Percentiles rank a stretch among this genome's conserved stretches.
Conservation (phyloP, 495 filamentous ascomycete species). For the Annulohypoxylon maeteangense region DNA sequence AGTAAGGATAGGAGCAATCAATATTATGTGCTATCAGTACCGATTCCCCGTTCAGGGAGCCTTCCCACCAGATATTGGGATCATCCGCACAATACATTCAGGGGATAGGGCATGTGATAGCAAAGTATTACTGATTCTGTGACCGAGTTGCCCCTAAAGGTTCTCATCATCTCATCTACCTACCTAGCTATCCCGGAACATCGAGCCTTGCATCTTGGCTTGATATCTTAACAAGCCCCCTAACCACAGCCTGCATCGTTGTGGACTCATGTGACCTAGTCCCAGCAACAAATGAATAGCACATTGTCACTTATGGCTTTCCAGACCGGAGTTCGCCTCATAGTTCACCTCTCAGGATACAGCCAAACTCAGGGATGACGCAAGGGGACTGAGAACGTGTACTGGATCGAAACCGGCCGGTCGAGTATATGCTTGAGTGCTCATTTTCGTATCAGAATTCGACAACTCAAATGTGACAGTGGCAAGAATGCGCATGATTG, state of each 20-base stretch:
- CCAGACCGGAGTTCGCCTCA: neutral
- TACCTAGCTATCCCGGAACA: neutral
- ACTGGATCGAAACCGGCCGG: neutral
- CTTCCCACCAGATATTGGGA: constrained; percentile 10
- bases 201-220: neutral
- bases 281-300: neutral
- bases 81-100: neutral
- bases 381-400: constrained; percentile 9
- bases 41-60: constrained; percentile 11
- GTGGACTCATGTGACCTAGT: constrained; percentile 10
- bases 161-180: neutral
- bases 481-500: neutral
- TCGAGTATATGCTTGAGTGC: neutral
- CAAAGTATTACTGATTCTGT: neutral
- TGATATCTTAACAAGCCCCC: neutral
- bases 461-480: neutral
- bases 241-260: neutral
- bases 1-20: neutral
- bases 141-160: neutral
- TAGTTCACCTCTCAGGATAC: neutral
- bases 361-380: constrained; percentile 1
- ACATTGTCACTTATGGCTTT: neutral
- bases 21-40: neutral
- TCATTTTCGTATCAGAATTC: neutral
- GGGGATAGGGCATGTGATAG: neutral